phyloP scores from a whole-genome alignment of 2,329 filamentous ascomycete genomes.

The Dendrostoma leiphaemia region DNA sequence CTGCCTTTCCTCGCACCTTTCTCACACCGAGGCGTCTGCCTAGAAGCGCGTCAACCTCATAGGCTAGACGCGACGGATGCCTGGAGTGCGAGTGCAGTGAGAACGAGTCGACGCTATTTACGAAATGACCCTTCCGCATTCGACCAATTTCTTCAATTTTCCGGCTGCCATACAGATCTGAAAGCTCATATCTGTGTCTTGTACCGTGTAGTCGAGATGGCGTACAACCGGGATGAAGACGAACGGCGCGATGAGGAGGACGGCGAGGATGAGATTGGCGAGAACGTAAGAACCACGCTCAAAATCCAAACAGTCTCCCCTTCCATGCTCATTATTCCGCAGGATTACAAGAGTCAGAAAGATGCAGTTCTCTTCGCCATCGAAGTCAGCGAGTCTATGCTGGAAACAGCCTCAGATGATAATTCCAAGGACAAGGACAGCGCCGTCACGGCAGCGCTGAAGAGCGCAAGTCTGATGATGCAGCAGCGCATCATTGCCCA shows the following conservation, averaged over 20 bases:
- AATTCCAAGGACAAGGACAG: slow-evolving; percentile 75
- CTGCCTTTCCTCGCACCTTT: too few species aligned
- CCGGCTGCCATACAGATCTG: too few species aligned
- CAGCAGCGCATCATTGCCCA: slow-evolving; percentile 98
- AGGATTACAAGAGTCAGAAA: slow-evolving; percentile 90
- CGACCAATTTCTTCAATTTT: not conserved
- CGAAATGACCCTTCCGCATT: too few species aligned
- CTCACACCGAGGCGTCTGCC: slow-evolving; percentile 16
- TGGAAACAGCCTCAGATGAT: slow-evolving; percentile 61
- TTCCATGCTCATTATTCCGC: slow-evolving; percentile 2
- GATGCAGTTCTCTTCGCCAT: slow-evolving; percentile 99
- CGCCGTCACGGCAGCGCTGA: slow-evolving; percentile 78
- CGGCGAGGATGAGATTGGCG: slow-evolving; percentile 57
- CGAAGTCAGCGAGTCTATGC: slow-evolving; percentile 86
- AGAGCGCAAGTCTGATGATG: slow-evolving; percentile 94
- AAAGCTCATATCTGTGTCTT: not conserved
- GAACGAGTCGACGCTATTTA: not conserved
- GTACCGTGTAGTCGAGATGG: slow-evolving; percentile 25
- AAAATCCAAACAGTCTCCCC: too few species aligned
- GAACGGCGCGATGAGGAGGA: slow-evolving; percentile 60
- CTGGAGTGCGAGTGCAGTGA: too few species aligned
- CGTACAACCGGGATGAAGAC: slow-evolving; percentile 40
- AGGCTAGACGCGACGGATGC: slow-evolving; percentile 11
- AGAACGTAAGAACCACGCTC: slow-evolving; percentile 23
- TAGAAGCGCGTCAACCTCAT: slow-evolving; percentile 12